Evolutionary conservation across 192 early-diverging fungal species (phyloP).

Genomic region (Coemansia sp.): DNA sequence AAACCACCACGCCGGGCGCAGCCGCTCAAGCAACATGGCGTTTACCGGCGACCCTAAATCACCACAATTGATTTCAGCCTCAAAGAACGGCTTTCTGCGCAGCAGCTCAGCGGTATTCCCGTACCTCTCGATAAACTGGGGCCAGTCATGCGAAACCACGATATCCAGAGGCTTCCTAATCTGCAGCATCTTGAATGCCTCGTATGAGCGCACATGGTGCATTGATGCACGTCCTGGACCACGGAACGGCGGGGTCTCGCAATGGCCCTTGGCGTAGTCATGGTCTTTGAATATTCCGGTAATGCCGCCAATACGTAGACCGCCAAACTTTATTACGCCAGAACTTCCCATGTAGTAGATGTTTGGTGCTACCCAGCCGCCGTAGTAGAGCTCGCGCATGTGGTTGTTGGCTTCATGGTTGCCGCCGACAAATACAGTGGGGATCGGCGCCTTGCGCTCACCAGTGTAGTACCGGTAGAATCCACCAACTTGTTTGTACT

Average conservation of each 20-base stretch:
- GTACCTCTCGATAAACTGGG: conserved; percentile 74
- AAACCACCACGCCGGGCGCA: conserved; percentile 92
- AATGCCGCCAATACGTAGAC: conserved; percentile 87
- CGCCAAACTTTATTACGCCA: conserved; percentile 83
- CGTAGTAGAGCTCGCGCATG: conserved; percentile 93
- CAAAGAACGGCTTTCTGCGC: conserved; percentile 70
- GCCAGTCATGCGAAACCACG: conserved; percentile 97
- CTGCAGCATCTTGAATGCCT: conserved; percentile 73
- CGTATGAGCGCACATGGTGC: conserved; percentile 87
- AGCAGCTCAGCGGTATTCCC: conserved; percentile 69
- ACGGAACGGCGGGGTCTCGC: conserved; percentile 76
- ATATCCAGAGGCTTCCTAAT: conserved; percentile 78
- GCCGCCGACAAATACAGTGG: conserved; percentile 95
- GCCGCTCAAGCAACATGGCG: conserved; percentile 66
- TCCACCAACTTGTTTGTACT: conserved; percentile 76
- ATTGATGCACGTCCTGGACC: conserved; percentile 62
- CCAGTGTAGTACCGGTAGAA: conserved; percentile 97
- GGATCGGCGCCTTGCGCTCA: conserved; percentile 70
- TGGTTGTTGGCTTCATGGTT: conserved; percentile 98
- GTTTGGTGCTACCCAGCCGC: conserved; percentile 92
- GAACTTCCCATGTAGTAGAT: conserved; percentile 91
- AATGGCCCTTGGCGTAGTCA: conserved; percentile 64
- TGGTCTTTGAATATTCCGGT: conserved; percentile 83
- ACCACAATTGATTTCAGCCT: conserved; percentile 59
- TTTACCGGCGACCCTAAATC: conserved; percentile 72